Conservation (phyloP, 352 stramenopile genomes). For the Stramenopiles sp. region DNA sequence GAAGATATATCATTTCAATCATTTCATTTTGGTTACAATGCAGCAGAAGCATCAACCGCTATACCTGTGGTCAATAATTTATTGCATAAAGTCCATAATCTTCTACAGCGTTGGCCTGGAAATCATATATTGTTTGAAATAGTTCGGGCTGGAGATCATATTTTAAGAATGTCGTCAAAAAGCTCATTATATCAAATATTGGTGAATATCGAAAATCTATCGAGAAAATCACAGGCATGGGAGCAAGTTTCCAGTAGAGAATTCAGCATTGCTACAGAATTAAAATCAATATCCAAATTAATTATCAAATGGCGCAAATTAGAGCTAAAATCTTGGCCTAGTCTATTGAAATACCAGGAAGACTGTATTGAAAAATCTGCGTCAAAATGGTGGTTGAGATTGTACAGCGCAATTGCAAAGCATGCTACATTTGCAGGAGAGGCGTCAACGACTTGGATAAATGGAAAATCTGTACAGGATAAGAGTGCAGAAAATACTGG, state of each 20-base stretch:
- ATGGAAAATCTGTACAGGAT: neutral
- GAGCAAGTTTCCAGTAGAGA: slow-evolving; percentile 77
- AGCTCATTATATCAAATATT: slow-evolving; percentile 59
- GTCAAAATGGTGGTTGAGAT: slow-evolving; percentile 56
- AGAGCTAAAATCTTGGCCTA: slow-evolving; percentile 89
- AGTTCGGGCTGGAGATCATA: slow-evolving; percentile 50
- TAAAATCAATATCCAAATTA: slow-evolving; percentile 68
- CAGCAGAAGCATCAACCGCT: neutral
- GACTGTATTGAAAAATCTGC: slow-evolving; percentile 23
- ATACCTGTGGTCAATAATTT: slow-evolving; percentile 41
- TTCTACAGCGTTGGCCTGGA: slow-evolving; percentile 81
- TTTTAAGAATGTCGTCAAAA: slow-evolving; percentile 28
- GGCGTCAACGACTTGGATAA: neutral
- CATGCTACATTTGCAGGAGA: neutral
- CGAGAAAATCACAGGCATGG: slow-evolving; percentile 94
- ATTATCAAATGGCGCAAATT: slow-evolving; percentile 92
- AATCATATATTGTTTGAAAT: slow-evolving; percentile 88
- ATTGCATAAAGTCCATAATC: slow-evolving; percentile 56
- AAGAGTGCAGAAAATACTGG: neutral
- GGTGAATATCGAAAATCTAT: slow-evolving; percentile 77
- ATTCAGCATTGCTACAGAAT: slow-evolving; percentile 66
- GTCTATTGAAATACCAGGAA: slow-evolving; percentile 67
- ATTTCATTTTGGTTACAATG: neutral
- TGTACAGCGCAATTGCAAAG: slow-evolving; percentile 54
- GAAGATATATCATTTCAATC: slow-evolving; percentile 5